Base-by-base conservation (phyloP, 2,329 filamentous ascomycete species). In the Aspergillus ibericus region DNA sequence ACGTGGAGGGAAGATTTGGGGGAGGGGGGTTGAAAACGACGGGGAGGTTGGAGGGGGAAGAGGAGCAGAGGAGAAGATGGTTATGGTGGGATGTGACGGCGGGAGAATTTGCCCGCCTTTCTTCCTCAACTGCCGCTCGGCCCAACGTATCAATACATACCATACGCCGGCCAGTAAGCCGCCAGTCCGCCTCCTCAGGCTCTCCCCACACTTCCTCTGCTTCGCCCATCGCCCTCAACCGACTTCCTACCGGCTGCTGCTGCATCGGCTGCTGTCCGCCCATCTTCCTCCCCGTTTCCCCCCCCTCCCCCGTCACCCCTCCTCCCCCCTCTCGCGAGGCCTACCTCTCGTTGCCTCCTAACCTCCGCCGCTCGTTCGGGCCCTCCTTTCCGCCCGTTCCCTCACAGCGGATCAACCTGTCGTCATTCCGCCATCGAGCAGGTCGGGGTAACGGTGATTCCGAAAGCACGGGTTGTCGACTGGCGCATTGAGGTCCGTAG, bases 401-500 rank as follows among this genome's bases (percentile, higher is more conserved):
- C 32, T 36, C 25, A n/a, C 25, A 32, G 27, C 40, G 34, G 36
- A 42, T 42, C 36, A 12, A 53, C 36, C 47, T 60, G 42, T 54
- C 50, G 34, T 52, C 36, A 50, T 53, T 50, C 36, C 59, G 49
- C 52, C 40, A 20, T 27, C 40, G 40, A 54, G 35, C 56, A 59
- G 35, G 50, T 36, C 46, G 58, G 56, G 62, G 57, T 59, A 53
- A 22, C 36, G 49, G 53, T 63, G 53, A 47, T 57, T 54, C 58
- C 47, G 60, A 70, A 70, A 67, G 67, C 66, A 69, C 66, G 69
- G 69, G 68, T 70, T 65, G 61, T 66, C 63, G 67, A 70, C 73
- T 74, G 71, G 73, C 72, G 74, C 73, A 75, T 75, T 69, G 72
- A 75, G 71, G 73, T 74, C 64, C 61, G 73, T 70, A 63, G 53